Conservation (phyloP, 2,329 filamentous ascomycete genomes). For the Penicillium concentricum region DNA sequence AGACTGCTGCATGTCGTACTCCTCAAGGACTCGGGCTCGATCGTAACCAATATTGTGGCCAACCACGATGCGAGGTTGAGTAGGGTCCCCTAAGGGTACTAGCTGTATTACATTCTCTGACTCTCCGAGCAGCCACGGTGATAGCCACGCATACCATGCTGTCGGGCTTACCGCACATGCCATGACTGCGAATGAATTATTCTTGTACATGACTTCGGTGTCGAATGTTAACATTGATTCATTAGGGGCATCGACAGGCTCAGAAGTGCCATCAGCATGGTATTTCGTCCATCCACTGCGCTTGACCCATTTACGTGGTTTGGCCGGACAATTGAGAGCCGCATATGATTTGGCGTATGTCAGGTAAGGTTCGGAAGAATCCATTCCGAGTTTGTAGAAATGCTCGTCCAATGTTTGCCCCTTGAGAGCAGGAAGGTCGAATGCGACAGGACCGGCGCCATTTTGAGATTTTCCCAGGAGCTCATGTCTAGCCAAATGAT, state of each 20-base stretch:
- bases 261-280: conserved; percentile 67
- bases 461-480: conserved; percentile 88
- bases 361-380: conserved; percentile 83
- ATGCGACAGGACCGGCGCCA: conserved; percentile 70
- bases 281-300: conserved; percentile 96
- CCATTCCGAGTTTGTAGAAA: conserved; percentile 82
- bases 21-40: conserved; percentile 80
- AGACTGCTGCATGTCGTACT: conserved; percentile 81
- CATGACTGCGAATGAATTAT: conserved; percentile 91
- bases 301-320: conserved; percentile 70
- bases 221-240: conserved; percentile 87
- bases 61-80: conserved; percentile 72
- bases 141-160: conserved; percentile 97
- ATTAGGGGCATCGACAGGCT: conserved; percentile 72
- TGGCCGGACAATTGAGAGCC: conserved; percentile 56
- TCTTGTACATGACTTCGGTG: conserved; percentile 94
- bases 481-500: conserved; percentile 82
- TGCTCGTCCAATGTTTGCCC: conserved; percentile 87
- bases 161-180: conserved; percentile 87
- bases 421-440: conserved; percentile 78
- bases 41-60: conserved; percentile 98
- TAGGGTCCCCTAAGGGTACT: conserved; percentile 79
- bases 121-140: conserved; percentile 88
- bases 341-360: conserved; percentile 73
- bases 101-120: conserved; percentile 74